phyloP scores from a whole-genome alignment of 305 asterid species.

The Fraxinus ornus region DNA sequence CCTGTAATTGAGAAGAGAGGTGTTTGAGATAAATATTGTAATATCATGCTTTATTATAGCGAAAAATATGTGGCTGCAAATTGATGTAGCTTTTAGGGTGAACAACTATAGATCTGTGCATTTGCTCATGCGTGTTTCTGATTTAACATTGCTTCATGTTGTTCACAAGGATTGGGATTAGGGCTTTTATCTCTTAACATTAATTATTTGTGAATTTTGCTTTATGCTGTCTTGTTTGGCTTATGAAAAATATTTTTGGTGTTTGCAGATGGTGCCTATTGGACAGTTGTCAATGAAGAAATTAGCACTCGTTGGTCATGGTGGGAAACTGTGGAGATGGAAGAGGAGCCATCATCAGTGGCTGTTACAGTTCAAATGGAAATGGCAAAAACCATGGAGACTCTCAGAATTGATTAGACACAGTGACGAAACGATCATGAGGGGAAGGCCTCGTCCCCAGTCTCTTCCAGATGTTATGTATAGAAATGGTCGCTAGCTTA shows the following conservation, averaged over 20 bases:
- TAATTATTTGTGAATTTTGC: background rate
- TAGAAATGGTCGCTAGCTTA: slow-evolving; percentile 67
- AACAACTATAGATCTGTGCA: background rate
- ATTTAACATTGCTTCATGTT: background rate
- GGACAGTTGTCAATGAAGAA: slow-evolving; percentile 93
- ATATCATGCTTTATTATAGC: background rate
- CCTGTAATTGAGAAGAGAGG: background rate
- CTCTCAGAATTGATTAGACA: slow-evolving; percentile 92
- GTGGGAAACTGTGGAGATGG: slow-evolving; percentile 99
- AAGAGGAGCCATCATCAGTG: slow-evolving; percentile 99
- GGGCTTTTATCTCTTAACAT: background rate
- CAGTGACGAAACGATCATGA: slow-evolving; percentile 91
- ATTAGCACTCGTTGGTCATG: slow-evolving; percentile 77
- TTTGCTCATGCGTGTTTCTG: background rate
- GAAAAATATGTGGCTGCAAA: background rate
- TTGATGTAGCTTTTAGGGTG: background rate
- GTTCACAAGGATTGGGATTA: background rate
- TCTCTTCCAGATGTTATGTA: slow-evolving; percentile 64
- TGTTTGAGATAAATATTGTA: background rate
- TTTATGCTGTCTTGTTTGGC: background rate
- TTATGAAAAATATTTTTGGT: slow-evolving; percentile 7
- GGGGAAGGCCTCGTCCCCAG: slow-evolving; percentile 82
- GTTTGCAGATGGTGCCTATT: slow-evolving; percentile 83
- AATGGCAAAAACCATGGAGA: slow-evolving; percentile 99
- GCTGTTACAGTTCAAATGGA: slow-evolving; percentile 99